Evolutionary conservation across 345 rosid genomes (phyloP).

Genomic region (Arabidopsis arenosa): DNA sequence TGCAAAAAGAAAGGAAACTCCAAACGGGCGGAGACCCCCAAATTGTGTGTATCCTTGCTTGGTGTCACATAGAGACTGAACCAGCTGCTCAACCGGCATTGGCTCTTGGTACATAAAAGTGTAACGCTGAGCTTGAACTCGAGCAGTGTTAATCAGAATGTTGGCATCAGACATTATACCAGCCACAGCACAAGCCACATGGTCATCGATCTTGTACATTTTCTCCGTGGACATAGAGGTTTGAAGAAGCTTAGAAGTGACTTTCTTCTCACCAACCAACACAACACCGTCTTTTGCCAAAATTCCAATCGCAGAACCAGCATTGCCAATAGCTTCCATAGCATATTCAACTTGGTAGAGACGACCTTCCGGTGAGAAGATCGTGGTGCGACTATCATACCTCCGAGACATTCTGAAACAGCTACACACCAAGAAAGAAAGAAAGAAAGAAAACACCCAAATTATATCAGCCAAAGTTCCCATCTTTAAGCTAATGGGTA

Average conservation of each 20-base stretch:
- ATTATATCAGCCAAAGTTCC: background rate
- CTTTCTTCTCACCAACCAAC: slow-evolving; percentile 92
- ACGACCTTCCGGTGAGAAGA: slow-evolving; percentile 97
- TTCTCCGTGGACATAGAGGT: slow-evolving; percentile 86
- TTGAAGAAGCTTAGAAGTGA: slow-evolving; percentile 88
- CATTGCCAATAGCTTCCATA: slow-evolving; percentile 97
- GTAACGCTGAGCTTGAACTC: slow-evolving; percentile 92
- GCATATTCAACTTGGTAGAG: slow-evolving; percentile 97
- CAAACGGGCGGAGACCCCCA: slow-evolving; percentile 91
- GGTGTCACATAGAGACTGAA: slow-evolving; percentile 86
- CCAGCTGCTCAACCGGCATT: slow-evolving; percentile 91
- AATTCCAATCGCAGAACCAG: slow-evolving; percentile 86
- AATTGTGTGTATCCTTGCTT: slow-evolving; percentile 95
- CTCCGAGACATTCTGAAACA: slow-evolving; percentile 77
- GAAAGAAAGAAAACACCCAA: background rate
- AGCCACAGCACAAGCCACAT: slow-evolving; percentile 89
- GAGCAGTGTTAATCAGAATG: slow-evolving; percentile 82
- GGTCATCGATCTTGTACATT: slow-evolving; percentile 97
- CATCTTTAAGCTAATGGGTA: background rate
- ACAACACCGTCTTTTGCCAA: slow-evolving; percentile 87
- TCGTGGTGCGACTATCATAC: slow-evolving; percentile 95
- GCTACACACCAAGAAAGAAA: background rate
- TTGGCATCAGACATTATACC: slow-evolving; percentile 98
- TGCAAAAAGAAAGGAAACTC: slow-evolving; percentile 84
- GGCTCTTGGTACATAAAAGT: slow-evolving; percentile 88